These are phyloP conservation scores for Polysphondylium violaceum DNA, from an alignment of 78 protist species.

Conservation along the genomic window DNA sequence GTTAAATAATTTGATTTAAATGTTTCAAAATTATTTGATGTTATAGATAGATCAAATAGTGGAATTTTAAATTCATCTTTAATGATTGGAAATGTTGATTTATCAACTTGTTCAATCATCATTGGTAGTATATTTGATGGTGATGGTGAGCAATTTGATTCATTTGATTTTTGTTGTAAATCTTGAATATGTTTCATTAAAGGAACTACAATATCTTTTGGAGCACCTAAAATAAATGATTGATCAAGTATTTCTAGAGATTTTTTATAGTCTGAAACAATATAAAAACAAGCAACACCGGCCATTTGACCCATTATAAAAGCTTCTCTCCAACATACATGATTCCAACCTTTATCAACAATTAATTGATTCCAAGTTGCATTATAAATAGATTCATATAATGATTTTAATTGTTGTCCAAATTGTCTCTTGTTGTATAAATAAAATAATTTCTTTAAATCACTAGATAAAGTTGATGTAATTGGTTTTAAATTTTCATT, in stretches of 20 bases:
- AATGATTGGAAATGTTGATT: conserved; percentile 13
- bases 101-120: no score
- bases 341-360: conserved; percentile 2
- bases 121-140: not conserved
- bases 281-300: conserved; percentile 6
- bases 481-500: not conserved
- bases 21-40: conserved; percentile 1
- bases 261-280: not conserved
- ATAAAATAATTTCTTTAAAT: conserved; percentile 35
- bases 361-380: conserved; percentile 2
- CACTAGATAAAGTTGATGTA: conserved; percentile 19
- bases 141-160: no score
- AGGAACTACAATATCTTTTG: conserved; percentile 26
- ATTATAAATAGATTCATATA: conserved; percentile 30
- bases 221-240: conserved; percentile 29
- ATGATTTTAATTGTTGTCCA: conserved; percentile 3
- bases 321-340: conserved; percentile 24
- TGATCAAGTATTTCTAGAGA: conserved; percentile 5
- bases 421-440: conserved; percentile 21
- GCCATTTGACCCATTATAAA: conserved; percentile 28
- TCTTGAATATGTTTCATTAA: conserved; percentile 1
- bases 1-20: conserved; percentile 10
- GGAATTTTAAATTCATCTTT: no score
- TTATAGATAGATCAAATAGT: no score
- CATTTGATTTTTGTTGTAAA: no score